Conservation (phyloP, 305 asterid species). For the Fraxinus nigra region DNA sequence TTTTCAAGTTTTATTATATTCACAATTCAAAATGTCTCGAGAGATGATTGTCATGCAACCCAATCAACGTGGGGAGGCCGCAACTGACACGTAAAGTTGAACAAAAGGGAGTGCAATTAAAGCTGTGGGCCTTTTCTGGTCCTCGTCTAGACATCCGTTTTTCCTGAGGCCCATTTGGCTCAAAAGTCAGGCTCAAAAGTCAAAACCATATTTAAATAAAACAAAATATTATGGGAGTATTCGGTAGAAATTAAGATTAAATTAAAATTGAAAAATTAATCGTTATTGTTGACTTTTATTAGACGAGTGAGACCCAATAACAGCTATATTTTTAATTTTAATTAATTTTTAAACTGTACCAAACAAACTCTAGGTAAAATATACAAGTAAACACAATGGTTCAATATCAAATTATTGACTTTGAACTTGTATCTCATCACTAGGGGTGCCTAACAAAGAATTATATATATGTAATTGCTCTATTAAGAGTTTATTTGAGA, state of each 20-base stretch:
- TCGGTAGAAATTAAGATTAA: too few relatives aligned
- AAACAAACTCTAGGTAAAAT: too few relatives aligned
- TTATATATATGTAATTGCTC: too few relatives aligned
- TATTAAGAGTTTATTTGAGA: too few relatives aligned
- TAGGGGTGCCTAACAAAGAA: background rate
- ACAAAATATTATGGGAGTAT: too few relatives aligned
- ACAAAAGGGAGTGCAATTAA: background rate
- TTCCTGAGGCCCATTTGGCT: background rate
- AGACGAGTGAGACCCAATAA: too few relatives aligned
- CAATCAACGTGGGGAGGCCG: background rate
- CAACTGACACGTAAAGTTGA: background rate
- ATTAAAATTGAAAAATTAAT: too few relatives aligned
- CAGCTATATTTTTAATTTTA: too few relatives aligned
- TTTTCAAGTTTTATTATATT: too few relatives aligned
- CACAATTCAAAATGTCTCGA: too few relatives aligned
- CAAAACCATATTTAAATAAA: background rate
- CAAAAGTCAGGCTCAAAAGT: background rate
- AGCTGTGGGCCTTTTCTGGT: background rate
- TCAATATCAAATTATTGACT: background rate
- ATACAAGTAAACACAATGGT: background rate
- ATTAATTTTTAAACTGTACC: too few relatives aligned
- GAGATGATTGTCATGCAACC: background rate
- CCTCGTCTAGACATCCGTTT: background rate
- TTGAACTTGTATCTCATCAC: background rate
- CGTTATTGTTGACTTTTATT: too few relatives aligned